Evolutionary conservation across 257 asterid species (phyloP), one percentile per base, ranked within the genome.

Genomic region (Nemophila menziesii): DNA sequence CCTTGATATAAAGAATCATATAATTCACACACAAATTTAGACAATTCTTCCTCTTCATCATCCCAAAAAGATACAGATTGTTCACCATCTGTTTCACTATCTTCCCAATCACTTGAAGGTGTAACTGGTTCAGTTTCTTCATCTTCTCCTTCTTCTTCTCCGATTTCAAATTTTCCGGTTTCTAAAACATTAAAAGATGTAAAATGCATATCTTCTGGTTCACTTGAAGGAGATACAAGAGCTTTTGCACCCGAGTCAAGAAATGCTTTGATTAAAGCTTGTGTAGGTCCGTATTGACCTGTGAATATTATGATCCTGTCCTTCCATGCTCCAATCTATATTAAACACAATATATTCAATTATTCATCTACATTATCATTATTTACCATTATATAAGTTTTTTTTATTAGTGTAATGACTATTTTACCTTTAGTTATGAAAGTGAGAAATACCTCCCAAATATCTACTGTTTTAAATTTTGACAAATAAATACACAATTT

Each of bases 201-300:
- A 57, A 78, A 42, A 36, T 74, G 90, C 55, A 67, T 38, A 68
- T 80, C 95, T 66, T 83, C 96, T 13, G 95, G 95, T 68, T 84
- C 93, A 0, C 82, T 47, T 38, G 93, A 74, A 61, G 98, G 92
- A 69, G 94, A 81, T 49, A 90, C 61, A 16, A 90, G 85, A 39
- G 98, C 93, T 62, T 90, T 90, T 42, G 96, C 98, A 52, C 96
- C 93, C 7, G 94, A 90, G 64, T 81, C 94, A 39, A 90, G 68
- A 71, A 85, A 76, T 41, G 96, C 86, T 76, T 90, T 90, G 17
- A 71, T 69, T 67, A 90, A 54, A 43, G 92, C 70, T 50, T 56
- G 74, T 5, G 74, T 74, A 12, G 96, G 98, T 54, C 98, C 98
- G 16, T 72, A 78, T 38, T 74, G 65, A 33, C 98, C 94, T 2